phyloP scores from a whole-genome alignment of 345 rosid species.

The Rhodamnia rubescens region DNA sequence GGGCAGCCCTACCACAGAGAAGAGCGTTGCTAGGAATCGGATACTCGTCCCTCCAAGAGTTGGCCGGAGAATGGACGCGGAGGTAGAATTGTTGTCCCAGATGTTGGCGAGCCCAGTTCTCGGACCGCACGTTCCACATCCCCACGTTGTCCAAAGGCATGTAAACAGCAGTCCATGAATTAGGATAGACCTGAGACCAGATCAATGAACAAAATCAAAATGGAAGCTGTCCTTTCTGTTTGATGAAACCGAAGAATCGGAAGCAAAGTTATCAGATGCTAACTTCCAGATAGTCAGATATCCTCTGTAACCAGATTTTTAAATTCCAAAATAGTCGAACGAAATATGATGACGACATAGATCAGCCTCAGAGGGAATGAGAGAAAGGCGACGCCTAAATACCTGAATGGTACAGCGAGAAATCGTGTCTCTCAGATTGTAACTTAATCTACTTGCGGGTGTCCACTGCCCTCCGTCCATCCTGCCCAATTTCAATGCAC shows the following conservation, averaged over 20 bases:
- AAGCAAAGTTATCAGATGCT: background rate
- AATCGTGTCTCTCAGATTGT: slow-evolving; percentile 52
- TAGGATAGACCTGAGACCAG: slow-evolving; percentile 47
- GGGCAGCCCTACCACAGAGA: slow-evolving; percentile 42
- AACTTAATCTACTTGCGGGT: slow-evolving; percentile 35
- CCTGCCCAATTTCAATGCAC: slow-evolving; percentile 15
- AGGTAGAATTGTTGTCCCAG: slow-evolving; percentile 68
- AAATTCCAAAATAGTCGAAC: background rate
- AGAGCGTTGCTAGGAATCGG: slow-evolving; percentile 55
- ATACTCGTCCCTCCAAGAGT: slow-evolving; percentile 58
- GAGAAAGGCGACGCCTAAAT: background rate
- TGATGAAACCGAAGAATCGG: background rate
- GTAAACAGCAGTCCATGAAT: slow-evolving; percentile 63
- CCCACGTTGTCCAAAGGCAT: slow-evolving; percentile 69
- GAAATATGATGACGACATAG: background rate
- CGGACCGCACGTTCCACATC: slow-evolving; percentile 73
- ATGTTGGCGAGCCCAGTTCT: slow-evolving; percentile 59
- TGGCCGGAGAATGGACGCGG: slow-evolving; percentile 37
- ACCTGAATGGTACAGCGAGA: slow-evolving; percentile 70
- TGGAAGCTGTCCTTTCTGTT: background rate
- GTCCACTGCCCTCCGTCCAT: slow-evolving; percentile 76
- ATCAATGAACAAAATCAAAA: background rate
- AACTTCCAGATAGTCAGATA: background rate
- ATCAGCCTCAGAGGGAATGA: background rate
- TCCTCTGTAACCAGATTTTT: background rate